Conservation (phyloP, 768 basidiomycete genomes). For the Leccinum sublutescens region DNA sequence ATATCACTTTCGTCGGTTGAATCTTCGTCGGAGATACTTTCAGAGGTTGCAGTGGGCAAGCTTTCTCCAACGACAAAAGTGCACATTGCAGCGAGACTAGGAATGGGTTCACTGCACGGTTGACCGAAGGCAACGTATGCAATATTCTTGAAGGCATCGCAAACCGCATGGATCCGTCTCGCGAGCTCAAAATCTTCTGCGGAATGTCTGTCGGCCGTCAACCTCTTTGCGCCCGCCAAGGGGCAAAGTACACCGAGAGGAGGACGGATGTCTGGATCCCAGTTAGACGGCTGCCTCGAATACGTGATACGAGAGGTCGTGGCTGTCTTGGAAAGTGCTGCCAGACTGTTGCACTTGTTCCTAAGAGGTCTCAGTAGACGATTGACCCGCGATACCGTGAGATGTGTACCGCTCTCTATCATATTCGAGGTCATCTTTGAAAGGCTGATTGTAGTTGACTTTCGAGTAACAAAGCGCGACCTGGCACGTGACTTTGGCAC, state of each 20-base stretch:
- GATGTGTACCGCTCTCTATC: slow-evolving; percentile 25
- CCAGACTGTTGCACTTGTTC: slow-evolving; percentile 43
- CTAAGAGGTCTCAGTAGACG: slow-evolving; percentile 49
- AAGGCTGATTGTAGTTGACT: not conserved
- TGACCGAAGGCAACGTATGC: slow-evolving; percentile 37
- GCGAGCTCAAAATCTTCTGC: slow-evolving; percentile 43
- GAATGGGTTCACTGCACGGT: slow-evolving; percentile 21
- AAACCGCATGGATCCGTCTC: slow-evolving; percentile 48
- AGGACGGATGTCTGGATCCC: slow-evolving; percentile 24
- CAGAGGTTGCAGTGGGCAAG: slow-evolving; percentile 31
- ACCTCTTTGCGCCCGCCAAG: slow-evolving; percentile 35
- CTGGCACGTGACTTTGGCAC: slow-evolving; percentile 8
- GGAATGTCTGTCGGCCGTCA: slow-evolving; percentile 35
- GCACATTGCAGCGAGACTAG: slow-evolving; percentile 47
- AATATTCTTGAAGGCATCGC: slow-evolving; percentile 55
- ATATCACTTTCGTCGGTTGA: slow-evolving; percentile 23
- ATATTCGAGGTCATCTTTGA: slow-evolving; percentile 9
- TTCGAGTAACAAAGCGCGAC: slow-evolving; percentile 5
- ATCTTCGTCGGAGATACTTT: slow-evolving; percentile 24
- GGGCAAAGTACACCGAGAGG: slow-evolving; percentile 40
- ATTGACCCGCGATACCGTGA: slow-evolving; percentile 41
- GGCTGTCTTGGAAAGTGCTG: slow-evolving; percentile 23
- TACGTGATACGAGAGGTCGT: slow-evolving; percentile 13
- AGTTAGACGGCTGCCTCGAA: slow-evolving; percentile 16
- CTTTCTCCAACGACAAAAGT: slow-evolving; percentile 46